Evolutionary conservation across 2,329 filamentous ascomycete species (phyloP), one percentile per base, ranked within the genome.

Genomic region (Aspergillus piperis): DNA sequence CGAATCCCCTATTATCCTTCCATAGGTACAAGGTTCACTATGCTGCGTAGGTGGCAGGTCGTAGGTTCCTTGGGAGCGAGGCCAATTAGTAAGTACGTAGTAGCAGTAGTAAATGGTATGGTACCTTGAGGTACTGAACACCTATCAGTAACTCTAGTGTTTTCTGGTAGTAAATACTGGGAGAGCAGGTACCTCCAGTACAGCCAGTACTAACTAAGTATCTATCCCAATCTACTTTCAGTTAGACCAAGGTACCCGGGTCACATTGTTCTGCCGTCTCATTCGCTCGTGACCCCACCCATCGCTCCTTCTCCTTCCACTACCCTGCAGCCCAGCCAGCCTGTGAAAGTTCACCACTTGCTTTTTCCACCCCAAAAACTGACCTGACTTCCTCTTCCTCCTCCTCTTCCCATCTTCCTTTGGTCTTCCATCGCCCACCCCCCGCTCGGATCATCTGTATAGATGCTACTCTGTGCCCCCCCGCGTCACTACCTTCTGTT

Each of bases 311-410:
- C 41, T 44, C 41, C 19, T 44, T 44, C 21, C 41, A 44, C 10
- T 44, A 15, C 41, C 41, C 41, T 44, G 41, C 41, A 44, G 41
- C 41, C 41, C 41, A 44, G 41, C 41, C 41, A 19, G 8, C 41
- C 8, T 21, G 17, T 21, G 27, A 11, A 30, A 30, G 27, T 30
- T 36, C 32, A 36, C 32, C 32, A 36, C 32, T 36, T 36, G 32
- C 15, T 48, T 48, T 48, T 48, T 48, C n/a, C 42, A 19, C 42
- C 42, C 32, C 13, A 36, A 36, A 36, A 36, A 36, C 32, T 36
- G 32, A 36, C 32, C 48, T 19, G 48, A n/a, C 38, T 52, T 54
- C 21, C 41, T 52, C 51, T 52, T 54, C 21, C 41, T 52, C 51
- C 21, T 25, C 42, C 21, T 25, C 32, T 5, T 21, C 27, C 41